Base-by-base conservation (phyloP, 495 filamentous ascomycete genomes). In the Aspergillus ellipticus region DNA sequence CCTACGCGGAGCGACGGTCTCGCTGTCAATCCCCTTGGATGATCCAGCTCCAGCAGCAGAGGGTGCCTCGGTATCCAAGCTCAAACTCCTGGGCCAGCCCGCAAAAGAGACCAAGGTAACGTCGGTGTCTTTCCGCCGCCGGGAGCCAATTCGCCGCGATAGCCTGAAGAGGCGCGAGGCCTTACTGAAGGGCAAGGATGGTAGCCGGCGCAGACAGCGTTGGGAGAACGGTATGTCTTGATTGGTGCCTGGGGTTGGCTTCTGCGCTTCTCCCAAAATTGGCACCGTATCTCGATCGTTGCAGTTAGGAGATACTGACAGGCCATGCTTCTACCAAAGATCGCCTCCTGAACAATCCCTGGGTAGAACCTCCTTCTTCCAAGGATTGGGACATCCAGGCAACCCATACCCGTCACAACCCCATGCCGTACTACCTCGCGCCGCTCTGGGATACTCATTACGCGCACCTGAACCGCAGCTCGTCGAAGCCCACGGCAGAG, bases 201-300 rank as follows among this genome's bases (percentile, higher is more conserved):
- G 94, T n/a, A 91, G 84, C 56, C 81, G 93, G 42, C 84, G 92
- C 53, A 80, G 94, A 45, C 87, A 90, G 64, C 80, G 92, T 39
- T 97, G 92, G 91, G 94, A 98, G 75, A 98, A 98, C 70, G 92
- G 92, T 96, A 81, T 61, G 76, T 68, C 42, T 43, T 52, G 35
- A 52, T 37, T 9, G 26, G 17, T 11, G 22, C 29, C 24, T 29
- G 33, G 19, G 6, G 22, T 48, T 26, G 20, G 35, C 24, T 51
- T 13, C 20, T 42, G 48, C 24, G 21, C 24, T 33, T 56, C 20
- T 41, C 20, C 51, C 20, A 13, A 16, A 26, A 28, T 29, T 11
- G 20, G 20, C 16, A 20, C 21, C 22, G 19, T 37, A 6, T 48
- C 7, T n/a, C n/a, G n/a, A 49, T 37, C 33, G 10, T 39, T 21